These are phyloP conservation scores for Cystobasidium sp. DNA, from an alignment of 1,284 basidiomycete species.

Conservation along the genomic window DNA sequence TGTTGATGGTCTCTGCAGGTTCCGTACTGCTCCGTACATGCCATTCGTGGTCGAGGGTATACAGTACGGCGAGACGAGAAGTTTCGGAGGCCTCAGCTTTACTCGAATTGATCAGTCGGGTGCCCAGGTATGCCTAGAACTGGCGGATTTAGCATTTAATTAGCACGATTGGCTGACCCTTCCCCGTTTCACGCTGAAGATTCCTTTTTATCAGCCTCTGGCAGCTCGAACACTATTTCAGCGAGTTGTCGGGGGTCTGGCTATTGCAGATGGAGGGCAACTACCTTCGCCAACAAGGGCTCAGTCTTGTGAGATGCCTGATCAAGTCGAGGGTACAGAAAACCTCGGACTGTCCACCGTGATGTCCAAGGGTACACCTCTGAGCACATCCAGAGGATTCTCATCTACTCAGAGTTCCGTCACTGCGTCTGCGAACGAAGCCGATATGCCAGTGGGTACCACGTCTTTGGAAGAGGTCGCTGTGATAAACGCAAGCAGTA, in stretches of 20 bases:
- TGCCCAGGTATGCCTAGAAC: neutral
- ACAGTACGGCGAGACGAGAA: conserved; percentile 29
- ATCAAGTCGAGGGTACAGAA: too few relatives aligned
- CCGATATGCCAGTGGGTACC: too few relatives aligned
- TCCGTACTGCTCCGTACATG: conserved; percentile 18
- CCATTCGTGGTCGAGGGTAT: conserved; percentile 25
- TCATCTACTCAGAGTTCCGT: too few relatives aligned
- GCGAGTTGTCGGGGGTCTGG: neutral
- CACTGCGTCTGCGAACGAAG: too few relatives aligned
- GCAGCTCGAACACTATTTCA: conserved; percentile 6
- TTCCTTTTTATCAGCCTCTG: conserved; percentile 6
- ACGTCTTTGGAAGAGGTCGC: too few relatives aligned
- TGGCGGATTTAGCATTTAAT: too few relatives aligned
- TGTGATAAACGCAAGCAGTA: too few relatives aligned
- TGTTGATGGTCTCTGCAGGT: neutral
- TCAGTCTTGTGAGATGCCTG: too few relatives aligned
- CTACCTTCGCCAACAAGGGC: neutral
- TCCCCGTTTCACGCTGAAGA: neutral
- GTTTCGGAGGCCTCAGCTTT: conserved; percentile 17
- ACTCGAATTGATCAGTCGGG: conserved; percentile 12
- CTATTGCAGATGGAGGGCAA: conserved; percentile 10
- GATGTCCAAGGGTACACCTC: too few relatives aligned
- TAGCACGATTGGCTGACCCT: too few relatives aligned
- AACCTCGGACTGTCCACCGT: too few relatives aligned
- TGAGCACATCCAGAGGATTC: too few relatives aligned